These are phyloP conservation scores for Moelleriella libera DNA, from an alignment of 2,329 filamentous ascomycete species.

Conservation along the genomic window DNA sequence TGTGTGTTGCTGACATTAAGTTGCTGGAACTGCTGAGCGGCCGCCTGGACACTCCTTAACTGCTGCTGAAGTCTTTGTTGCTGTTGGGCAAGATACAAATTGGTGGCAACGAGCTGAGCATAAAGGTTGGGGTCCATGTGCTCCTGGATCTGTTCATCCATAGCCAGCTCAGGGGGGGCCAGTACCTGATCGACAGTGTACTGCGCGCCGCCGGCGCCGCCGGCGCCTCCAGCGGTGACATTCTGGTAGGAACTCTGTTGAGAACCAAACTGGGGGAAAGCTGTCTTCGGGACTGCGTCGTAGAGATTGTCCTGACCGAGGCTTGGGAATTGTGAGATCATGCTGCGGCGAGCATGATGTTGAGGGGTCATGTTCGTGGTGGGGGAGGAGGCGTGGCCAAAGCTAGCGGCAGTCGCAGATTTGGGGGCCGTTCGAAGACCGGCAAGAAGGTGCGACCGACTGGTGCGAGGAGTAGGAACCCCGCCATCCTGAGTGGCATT, in stretches of 20 bases:
- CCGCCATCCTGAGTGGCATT: slow-evolving; percentile 54
- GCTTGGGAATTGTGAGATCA: slow-evolving; percentile 28
- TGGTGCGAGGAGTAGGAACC: slow-evolving; percentile 75
- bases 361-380: slow-evolving; percentile 24
- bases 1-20: slow-evolving; percentile 48
- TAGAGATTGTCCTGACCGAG: slow-evolving; percentile 27
- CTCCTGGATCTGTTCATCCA: slow-evolving; percentile 54
- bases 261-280: slow-evolving; percentile 32
- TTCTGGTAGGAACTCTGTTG: slow-evolving; percentile 17
- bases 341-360: slow-evolving; percentile 29
- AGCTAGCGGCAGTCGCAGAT: slow-evolving; percentile 57
- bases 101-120: slow-evolving; percentile 79
- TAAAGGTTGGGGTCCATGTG: slow-evolving; percentile 77
- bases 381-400: slow-evolving; percentile 51
- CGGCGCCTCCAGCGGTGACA: slow-evolving; percentile 2
- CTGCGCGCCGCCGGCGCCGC: slow-evolving; percentile 23
- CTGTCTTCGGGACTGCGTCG: slow-evolving; percentile 39
- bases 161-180: slow-evolving; percentile 66
- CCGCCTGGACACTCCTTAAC: slow-evolving; percentile 68
- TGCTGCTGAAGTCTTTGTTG: slow-evolving; percentile 93
- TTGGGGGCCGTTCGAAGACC: slow-evolving; percentile 90
- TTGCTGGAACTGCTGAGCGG: slow-evolving; percentile 69
- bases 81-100: slow-evolving; percentile 83
- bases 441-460: slow-evolving; percentile 85
- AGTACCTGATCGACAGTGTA: slow-evolving; percentile 82